Base-by-base conservation (phyloP, 2,329 filamentous ascomycete species). In the Ceratocystis huliohia region DNA sequence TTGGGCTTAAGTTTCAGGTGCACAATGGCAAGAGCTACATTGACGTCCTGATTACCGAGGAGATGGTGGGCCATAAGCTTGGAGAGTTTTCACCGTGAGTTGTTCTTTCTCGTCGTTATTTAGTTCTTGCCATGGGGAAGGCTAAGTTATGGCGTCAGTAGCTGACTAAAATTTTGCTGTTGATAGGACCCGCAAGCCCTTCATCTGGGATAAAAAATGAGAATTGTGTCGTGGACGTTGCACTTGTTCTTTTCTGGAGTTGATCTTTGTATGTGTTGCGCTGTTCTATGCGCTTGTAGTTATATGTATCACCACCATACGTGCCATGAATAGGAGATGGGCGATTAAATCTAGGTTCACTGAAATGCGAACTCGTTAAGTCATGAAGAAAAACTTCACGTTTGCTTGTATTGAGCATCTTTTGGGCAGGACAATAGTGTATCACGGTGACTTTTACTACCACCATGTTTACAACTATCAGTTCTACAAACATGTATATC, bases 21-120 rank as follows among this genome's bases (percentile, higher is more conserved):
- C 88, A 96, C 79, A 96, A 96, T 75, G 92, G 92, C 73, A 96
- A 94, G 79, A 83, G 82, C 41, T 96, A 96, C 76, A 78, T 87
- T 71, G 89, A 94, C 71, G 82, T 96, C 65, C 82, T 81, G 70
- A 88, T 96, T 69, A 96, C 91, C 17, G 92, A 96, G 75, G 89
- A 96, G 73, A 96, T 96, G 92, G 92, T 96, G 63, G 92, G 92
- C 65, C 88, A 94, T 77, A 96, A 96, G 78, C 81, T 96, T 71
- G 92, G 92, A 72, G 92, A 96, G 78, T 96, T 96, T 75, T 86
- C 91, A 69, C 80, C 84, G 91, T 96, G 83, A 73, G 90, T 84
- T 63, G 56, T 37, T 37, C 22, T 50, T 50, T 17, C 8, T 28
- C 28, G 13, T 5, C 33, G 44, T 44, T 59, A 3, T 6, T 25